Evolutionary conservation across 805 yeast genomes (phyloP).

Genomic region (Lipomyces oligophaga): DNA sequence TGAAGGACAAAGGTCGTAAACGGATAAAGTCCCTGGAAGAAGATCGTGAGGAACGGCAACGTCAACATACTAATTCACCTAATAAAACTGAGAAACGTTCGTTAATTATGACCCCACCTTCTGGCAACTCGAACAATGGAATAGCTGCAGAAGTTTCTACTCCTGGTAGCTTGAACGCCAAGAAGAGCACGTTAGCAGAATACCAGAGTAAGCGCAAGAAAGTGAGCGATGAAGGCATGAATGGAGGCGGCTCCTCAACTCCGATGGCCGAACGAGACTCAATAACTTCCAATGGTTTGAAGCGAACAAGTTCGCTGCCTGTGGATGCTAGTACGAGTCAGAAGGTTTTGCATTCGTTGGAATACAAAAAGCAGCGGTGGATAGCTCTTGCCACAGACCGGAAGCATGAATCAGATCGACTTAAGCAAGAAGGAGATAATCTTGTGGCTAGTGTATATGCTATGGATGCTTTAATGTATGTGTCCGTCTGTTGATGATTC

Average conservation of each 20-base stretch:
- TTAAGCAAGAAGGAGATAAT: slow-evolving; percentile 32
- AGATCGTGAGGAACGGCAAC: too few relatives aligned
- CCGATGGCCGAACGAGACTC: background rate
- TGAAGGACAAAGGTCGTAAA: too few relatives aligned
- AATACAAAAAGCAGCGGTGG: slow-evolving; percentile 36
- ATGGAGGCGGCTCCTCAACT: too few relatives aligned
- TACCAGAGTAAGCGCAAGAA: slow-evolving; percentile 12
- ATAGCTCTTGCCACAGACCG: slow-evolving; percentile 38
- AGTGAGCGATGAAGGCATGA: slow-evolving; percentile 1
- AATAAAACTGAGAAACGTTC: background rate
- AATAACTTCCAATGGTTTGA: background rate
- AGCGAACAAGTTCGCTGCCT: background rate
- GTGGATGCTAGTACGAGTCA: slow-evolving; percentile 29
- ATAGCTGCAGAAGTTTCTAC: background rate
- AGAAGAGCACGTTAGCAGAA: slow-evolving; percentile 17
- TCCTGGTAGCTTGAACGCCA: slow-evolving; percentile 19
- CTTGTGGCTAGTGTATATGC: slow-evolving; percentile 38
- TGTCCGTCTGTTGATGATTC: background rate
- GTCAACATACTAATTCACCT: background rate
- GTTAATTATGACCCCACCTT: slow-evolving; percentile 2
- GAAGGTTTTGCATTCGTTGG: slow-evolving; percentile 22
- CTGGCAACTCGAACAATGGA: too few relatives aligned
- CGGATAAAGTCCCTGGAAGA: too few relatives aligned
- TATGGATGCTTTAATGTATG: slow-evolving; percentile 41
- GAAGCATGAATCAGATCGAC: slow-evolving; percentile 43